Conservation (phyloP, 495 filamentous ascomycete genomes). For the Neurospora sp. region DNA sequence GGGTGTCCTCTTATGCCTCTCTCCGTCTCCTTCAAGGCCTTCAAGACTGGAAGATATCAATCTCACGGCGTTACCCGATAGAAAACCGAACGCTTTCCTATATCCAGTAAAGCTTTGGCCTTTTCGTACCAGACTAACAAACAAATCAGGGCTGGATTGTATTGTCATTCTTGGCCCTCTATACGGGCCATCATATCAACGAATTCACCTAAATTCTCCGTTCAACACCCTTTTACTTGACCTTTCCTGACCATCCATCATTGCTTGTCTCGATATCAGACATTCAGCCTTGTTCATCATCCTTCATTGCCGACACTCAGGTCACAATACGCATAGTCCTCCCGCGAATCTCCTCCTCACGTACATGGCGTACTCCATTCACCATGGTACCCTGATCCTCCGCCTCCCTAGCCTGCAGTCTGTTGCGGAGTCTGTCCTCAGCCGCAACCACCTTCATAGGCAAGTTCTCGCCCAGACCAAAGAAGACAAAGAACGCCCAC, state of each 20-base stretch:
- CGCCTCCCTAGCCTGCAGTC: constrained; percentile 16
- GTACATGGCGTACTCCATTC: background rate
- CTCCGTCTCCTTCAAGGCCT: too few relatives aligned
- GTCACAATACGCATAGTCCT: background rate
- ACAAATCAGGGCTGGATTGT: too few relatives aligned
- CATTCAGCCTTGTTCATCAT: background rate
- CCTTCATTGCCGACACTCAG: background rate
- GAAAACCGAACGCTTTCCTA: too few relatives aligned
- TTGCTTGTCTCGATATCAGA: background rate
- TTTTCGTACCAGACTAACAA: too few relatives aligned
- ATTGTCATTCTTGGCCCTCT: background rate
- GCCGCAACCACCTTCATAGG: constrained; percentile 54
- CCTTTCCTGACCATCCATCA: background rate
- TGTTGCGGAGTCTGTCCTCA: constrained; percentile 50
- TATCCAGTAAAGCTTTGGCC: too few relatives aligned
- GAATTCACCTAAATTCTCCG: background rate
- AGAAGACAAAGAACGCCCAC: constrained; percentile 69
- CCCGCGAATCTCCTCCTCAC: background rate
- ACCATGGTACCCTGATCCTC: background rate
- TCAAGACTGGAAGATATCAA: too few relatives aligned
- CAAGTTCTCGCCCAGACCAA: constrained; percentile 57
- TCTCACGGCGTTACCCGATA: too few relatives aligned
- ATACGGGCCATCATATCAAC: background rate
- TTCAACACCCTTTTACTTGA: background rate
- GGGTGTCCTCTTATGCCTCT: too few relatives aligned